Conservation (phyloP, 1,284 basidiomycete species). For the Cutaneotrichosporon sp. region DNA sequence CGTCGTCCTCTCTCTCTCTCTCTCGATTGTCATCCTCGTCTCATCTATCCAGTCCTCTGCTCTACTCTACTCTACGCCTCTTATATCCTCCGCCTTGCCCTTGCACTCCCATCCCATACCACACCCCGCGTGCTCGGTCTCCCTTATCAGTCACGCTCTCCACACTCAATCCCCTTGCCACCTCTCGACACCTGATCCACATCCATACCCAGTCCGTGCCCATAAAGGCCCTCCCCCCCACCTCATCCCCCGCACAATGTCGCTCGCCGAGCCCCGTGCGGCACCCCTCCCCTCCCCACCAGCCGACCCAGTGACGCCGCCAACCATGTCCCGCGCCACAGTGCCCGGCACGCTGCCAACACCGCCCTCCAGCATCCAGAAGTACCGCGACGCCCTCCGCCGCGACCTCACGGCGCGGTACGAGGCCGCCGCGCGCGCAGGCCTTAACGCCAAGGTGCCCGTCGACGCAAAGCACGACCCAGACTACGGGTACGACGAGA, state of each 20-base stretch:
- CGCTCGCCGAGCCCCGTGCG: background rate
- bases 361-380: constrained; percentile 18
- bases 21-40: too few relatives aligned
- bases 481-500: constrained; percentile 28
- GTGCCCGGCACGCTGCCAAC: constrained; percentile 4
- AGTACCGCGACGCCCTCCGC: constrained; percentile 23
- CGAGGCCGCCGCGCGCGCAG: constrained; percentile 18
- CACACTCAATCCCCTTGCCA: too few relatives aligned
- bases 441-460: background rate
- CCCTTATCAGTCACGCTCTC: too few relatives aligned
- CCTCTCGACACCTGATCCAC: too few relatives aligned
- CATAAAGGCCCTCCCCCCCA: background rate
- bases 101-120: too few relatives aligned
- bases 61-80: too few relatives aligned
- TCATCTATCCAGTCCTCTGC: too few relatives aligned
- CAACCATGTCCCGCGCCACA: background rate
- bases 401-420: constrained; percentile 17
- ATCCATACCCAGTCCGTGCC: background rate
- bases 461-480: constrained; percentile 19
- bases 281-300: background rate
- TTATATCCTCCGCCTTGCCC: too few relatives aligned
- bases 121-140: too few relatives aligned
- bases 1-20: too few relatives aligned
- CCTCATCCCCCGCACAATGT: background rate
- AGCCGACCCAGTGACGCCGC: background rate